These are phyloP conservation scores for Salicornia ramosissima DNA, from an alignment of 148 eudicot genomes.

Conservation along the genomic window DNA sequence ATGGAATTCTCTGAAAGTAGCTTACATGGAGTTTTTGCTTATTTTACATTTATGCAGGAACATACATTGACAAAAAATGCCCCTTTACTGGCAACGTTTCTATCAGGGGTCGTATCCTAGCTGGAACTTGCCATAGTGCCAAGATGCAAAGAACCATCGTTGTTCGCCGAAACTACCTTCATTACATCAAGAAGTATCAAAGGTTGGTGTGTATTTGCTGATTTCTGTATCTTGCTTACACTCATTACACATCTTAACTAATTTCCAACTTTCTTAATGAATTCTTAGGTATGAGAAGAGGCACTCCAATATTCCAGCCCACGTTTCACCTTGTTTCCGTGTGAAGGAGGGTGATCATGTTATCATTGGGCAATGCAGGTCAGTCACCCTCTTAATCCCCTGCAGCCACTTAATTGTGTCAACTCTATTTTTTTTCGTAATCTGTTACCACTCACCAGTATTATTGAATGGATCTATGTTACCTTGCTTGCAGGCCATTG, in stretches of 20 bases:
- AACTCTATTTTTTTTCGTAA: background rate
- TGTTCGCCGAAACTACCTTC: constrained; percentile 63
- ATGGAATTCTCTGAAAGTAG: no score
- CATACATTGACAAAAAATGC: constrained; percentile 83
- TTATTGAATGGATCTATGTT: no score
- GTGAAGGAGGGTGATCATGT: constrained; percentile 65
- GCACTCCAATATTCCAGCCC: constrained; percentile 60
- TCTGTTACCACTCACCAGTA: background rate
- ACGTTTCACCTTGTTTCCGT: constrained; percentile 57
- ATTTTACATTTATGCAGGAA: constrained; percentile 26
- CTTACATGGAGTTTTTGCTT: no score
- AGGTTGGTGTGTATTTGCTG: constrained; percentile 25
- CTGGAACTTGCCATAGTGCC: constrained; percentile 76
- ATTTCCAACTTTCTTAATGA: no score
- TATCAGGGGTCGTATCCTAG: constrained; percentile 59
- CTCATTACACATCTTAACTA: no score
- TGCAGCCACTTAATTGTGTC: no score
- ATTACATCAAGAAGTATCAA: constrained; percentile 61
- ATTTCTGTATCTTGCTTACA: no score
- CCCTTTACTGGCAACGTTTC: constrained; percentile 62
- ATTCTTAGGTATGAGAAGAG: constrained; percentile 64
- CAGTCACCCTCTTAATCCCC: no score
- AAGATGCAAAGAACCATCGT: constrained; percentile 63
- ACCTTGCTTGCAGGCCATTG: constrained; percentile 57
- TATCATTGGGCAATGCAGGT: constrained; percentile 61